A percentile compares a stretch with the other conserved stretches of the same genome.
These are phyloP conservation scores for Collybia sordida DNA, from an alignment of 768 basidiomycete genomes.

Conservation along the genomic window DNA sequence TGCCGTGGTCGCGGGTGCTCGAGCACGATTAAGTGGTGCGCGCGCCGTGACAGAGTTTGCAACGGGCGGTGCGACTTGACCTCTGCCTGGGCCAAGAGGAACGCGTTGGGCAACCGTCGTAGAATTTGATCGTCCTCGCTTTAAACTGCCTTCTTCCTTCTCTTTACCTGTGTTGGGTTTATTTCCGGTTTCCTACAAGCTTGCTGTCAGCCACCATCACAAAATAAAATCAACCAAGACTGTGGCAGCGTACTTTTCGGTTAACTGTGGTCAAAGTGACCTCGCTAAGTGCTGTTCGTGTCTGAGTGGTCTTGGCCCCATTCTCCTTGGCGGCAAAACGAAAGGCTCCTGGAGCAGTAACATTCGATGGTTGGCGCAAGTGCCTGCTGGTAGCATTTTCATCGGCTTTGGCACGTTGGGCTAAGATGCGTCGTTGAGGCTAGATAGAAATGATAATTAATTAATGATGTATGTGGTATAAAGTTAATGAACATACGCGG, in stretches of 20 bases:
- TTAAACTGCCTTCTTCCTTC: constrained; percentile 66
- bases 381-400: constrained; percentile 77
- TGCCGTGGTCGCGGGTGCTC: constrained; percentile 25
- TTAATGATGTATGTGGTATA: constrained; percentile 12
- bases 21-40: constrained; percentile 28
- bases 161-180: constrained; percentile 56
- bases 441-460: constrained; percentile 22
- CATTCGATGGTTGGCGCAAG: constrained; percentile 58
- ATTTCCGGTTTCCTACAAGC: constrained; percentile 42
- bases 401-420: constrained; percentile 70
- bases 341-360: constrained; percentile 42
- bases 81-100: constrained; percentile 61
- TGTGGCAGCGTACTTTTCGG: constrained; percentile 56
- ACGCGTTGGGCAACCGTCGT: constrained; percentile 67
- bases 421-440: constrained; percentile 68
- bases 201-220: constrained; percentile 18
- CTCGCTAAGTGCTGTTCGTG: constrained; percentile 77
- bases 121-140: constrained; percentile 66
- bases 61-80: constrained; percentile 41
- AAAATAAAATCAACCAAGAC: constrained; percentile 3
- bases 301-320: constrained; percentile 53
- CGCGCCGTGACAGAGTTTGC: constrained; percentile 40
- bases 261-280: constrained; percentile 79
- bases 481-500: constrained; percentile 46
- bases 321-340: constrained; percentile 53